These are phyloP conservation scores for Dioscorea cayenensis DNA, from an alignment of 116 monocot species.

Conservation along the genomic window DNA sequence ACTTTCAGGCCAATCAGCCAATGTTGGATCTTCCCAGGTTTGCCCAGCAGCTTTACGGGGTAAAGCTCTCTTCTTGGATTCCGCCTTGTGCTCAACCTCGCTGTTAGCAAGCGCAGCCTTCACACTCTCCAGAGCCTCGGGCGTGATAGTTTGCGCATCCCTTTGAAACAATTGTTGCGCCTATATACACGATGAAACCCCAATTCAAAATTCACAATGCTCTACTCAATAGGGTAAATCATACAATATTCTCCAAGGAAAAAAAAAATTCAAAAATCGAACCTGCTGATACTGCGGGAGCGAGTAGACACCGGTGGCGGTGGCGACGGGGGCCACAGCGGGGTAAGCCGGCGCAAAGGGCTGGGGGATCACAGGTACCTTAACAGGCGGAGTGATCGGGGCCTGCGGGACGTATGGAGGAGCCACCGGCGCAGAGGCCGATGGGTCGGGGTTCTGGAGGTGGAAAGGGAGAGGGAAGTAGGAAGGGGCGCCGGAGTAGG, in stretches of 20 bases:
- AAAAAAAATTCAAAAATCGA: neutral
- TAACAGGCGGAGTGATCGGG: slow-evolving; percentile 21
- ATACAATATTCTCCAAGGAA: neutral
- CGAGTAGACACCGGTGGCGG: slow-evolving; percentile 27
- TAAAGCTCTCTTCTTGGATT: slow-evolving; percentile 74
- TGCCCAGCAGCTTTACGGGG: slow-evolving; percentile 96
- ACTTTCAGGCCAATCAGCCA: slow-evolving; percentile 96
- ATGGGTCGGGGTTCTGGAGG: slow-evolving; percentile 41
- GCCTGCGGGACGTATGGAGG: slow-evolving; percentile 13
- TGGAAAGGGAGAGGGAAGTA: slow-evolving; percentile 74
- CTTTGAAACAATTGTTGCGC: slow-evolving; percentile 90
- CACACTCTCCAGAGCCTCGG: slow-evolving; percentile 89
- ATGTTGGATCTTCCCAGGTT: slow-evolving; percentile 86
- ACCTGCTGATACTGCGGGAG: slow-evolving; percentile 72
- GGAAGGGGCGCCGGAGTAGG: slow-evolving; percentile 15
- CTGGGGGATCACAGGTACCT: slow-evolving; percentile 20
- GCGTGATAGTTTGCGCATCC: slow-evolving; percentile 91
- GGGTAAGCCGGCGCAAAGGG: slow-evolving; percentile 18
- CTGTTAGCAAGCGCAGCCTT: slow-evolving; percentile 91
- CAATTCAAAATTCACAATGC: neutral
- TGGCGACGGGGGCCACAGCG: slow-evolving; percentile 5
- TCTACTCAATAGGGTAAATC: neutral
- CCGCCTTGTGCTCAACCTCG: slow-evolving; percentile 79
- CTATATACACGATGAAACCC: slow-evolving; percentile 15
- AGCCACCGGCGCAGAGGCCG: slow-evolving; percentile 4